These are phyloP conservation scores for Panicum miliaceum DNA, from an alignment of 176 grass and related monocot genomes.

Conservation along the genomic window DNA sequence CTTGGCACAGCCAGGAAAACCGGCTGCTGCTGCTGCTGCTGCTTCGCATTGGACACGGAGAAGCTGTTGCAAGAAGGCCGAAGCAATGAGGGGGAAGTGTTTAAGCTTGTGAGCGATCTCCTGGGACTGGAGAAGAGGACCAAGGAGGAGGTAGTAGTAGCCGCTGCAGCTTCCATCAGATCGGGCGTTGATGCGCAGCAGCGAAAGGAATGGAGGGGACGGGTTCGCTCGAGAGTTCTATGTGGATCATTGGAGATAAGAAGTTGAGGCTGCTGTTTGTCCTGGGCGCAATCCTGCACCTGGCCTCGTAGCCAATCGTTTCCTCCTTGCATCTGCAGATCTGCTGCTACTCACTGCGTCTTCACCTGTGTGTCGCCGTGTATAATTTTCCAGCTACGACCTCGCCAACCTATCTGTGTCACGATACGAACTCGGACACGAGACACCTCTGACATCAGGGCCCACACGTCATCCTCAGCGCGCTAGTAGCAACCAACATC, in stretches of 20 bases:
- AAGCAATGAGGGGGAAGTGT: neutral
- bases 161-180: constrained; percentile 28
- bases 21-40: neutral
- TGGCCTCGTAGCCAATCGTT: neutral
- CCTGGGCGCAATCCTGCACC: neutral
- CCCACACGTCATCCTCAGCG: neutral
- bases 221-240: neutral
- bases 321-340: neutral
- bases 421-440: neutral
- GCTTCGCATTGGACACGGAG: neutral
- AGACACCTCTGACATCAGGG: neutral
- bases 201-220: neutral
- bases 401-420: neutral
- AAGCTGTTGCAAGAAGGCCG: neutral
- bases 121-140: neutral
- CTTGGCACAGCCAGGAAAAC: neutral
- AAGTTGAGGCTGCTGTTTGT: neutral
- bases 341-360: neutral
- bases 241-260: neutral
- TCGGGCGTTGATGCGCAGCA: neutral
- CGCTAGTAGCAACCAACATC: neutral
- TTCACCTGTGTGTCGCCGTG: neutral
- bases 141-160: neutral
- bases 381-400: neutral
- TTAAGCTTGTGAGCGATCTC: neutral